Percentiles rank a stretch among this genome's conserved stretches.
These are phyloP conservation scores for Chloranthus sessilifolius DNA, from an alignment of 164 flowering plant species.

Conservation along the genomic window DNA sequence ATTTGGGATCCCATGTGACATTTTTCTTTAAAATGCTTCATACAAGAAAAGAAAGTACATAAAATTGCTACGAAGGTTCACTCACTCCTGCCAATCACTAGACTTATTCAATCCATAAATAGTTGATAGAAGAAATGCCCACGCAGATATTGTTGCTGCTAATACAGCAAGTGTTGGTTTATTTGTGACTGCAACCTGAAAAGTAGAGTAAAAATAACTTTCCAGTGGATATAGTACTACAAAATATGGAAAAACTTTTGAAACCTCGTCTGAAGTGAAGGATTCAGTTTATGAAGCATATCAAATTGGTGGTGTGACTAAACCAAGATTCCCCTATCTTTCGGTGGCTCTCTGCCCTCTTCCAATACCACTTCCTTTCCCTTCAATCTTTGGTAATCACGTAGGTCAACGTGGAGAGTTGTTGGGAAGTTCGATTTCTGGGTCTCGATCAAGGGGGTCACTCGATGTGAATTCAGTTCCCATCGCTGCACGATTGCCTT, in stretches of 20 bases:
- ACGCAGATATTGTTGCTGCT: constrained; percentile 68
- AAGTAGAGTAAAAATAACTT: background rate
- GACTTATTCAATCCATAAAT: constrained; percentile 48
- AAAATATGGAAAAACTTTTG: no score
- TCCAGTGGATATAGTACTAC: no score
- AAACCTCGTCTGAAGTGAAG: constrained; percentile 58
- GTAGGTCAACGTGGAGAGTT: constrained; percentile 71
- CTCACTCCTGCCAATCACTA: constrained; percentile 77
- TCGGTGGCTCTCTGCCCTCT: constrained; percentile 79
- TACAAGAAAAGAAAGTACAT: background rate
- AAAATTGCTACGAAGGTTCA: constrained; percentile 2
- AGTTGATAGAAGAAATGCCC: constrained; percentile 83
- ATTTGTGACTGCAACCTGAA: constrained; percentile 52
- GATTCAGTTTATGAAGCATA: constrained; percentile 49
- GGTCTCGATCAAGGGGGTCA: constrained; percentile 47
- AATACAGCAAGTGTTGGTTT: constrained; percentile 48
- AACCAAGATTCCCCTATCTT: constrained; percentile 67
- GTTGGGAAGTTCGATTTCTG: constrained; percentile 29
- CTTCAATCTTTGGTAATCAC: constrained; percentile 55
- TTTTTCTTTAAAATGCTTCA: background rate
- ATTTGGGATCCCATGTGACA: constrained; percentile 2
- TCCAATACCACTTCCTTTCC: constrained; percentile 87
- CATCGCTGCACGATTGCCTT: constrained; percentile 79
- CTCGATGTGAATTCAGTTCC: constrained; percentile 86
- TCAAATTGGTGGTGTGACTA: constrained; percentile 20